These are phyloP conservation scores for Stachybotrys echinatus DNA, from an alignment of 2,329 filamentous ascomycete species.

Conservation along the genomic window DNA sequence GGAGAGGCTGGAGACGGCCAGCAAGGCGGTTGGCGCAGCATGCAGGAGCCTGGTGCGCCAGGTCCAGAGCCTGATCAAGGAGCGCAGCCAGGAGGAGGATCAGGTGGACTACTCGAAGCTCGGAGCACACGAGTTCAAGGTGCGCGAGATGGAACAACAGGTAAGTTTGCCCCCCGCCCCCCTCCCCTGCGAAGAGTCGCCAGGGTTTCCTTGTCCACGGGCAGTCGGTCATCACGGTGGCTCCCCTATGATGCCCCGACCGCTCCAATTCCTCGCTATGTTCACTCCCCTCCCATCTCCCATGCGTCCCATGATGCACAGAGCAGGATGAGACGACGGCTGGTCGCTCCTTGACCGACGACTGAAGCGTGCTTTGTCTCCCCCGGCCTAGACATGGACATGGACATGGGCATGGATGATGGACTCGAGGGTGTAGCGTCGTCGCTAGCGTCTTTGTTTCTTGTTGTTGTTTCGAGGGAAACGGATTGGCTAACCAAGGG, in stretches of 20 bases:
- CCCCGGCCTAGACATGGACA: not conserved
- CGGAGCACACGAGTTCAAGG: constrained; percentile 95
- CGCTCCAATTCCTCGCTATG: not conserved
- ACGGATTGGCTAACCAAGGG: not conserved
- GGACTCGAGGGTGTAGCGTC: too few species aligned
- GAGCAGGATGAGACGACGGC: not conserved
- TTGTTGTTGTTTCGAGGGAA: not conserved
- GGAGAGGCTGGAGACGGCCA: constrained; percentile 83
- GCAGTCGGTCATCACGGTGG: too few species aligned
- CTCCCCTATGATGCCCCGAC: not conserved
- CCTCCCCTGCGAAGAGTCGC: not conserved
- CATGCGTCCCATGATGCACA: not conserved
- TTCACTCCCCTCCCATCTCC: not conserved
- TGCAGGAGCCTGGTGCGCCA: constrained; percentile 86
- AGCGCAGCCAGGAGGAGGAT: constrained; percentile 77
- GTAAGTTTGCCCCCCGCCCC: constrained; percentile 40
- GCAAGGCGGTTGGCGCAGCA: constrained; percentile 85
- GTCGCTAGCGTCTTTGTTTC: not conserved
- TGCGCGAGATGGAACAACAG: constrained; percentile 99
- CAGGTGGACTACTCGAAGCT: constrained; percentile 82
- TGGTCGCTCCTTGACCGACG: not conserved
- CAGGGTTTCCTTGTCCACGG: not conserved
- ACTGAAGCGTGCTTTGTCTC: not conserved
- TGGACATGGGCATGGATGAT: too few species aligned
- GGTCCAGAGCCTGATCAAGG: constrained; percentile 89